phyloP scores from a whole-genome alignment of 805 yeast genomes.

The Jamesozyma spencerorum region DNA sequence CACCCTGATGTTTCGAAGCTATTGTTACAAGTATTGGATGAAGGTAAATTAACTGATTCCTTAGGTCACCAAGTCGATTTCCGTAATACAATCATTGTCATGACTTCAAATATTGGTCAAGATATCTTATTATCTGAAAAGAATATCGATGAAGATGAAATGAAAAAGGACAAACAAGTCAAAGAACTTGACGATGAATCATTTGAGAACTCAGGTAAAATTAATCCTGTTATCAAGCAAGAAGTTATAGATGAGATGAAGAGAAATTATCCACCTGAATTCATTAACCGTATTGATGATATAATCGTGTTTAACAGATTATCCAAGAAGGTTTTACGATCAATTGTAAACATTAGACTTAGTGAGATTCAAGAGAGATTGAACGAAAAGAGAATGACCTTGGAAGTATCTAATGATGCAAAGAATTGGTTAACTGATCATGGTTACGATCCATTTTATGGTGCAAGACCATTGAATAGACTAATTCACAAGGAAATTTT shows the following conservation, averaged over 20 bases:
- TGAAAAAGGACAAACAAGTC: background rate
- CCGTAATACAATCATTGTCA: conserved; percentile 87
- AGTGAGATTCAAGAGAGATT: conserved; percentile 73
- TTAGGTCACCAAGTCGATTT: conserved; percentile 93
- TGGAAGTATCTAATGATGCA: conserved; percentile 50
- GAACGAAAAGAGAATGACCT: conserved; percentile 62
- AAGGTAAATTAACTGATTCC: conserved; percentile 88
- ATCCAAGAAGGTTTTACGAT: conserved; percentile 62
- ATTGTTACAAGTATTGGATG: conserved; percentile 85
- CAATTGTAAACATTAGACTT: conserved; percentile 78
- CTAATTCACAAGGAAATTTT: conserved; percentile 73
- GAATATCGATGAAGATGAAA: background rate
- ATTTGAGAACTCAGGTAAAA: conserved; percentile 34
- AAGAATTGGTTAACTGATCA: conserved; percentile 70
- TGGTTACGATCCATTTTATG: conserved; percentile 88
- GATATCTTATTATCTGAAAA: conserved; percentile 67
- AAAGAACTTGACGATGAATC: conserved; percentile 30
- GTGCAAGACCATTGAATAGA: conserved; percentile 94
- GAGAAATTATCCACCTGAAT: conserved; percentile 82
- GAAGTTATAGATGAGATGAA: conserved; percentile 63
- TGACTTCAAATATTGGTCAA: conserved; percentile 96
- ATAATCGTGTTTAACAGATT: conserved; percentile 87
- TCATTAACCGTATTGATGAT: conserved; percentile 88
- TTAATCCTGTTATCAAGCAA: conserved; percentile 43
- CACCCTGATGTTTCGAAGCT: conserved; percentile 92